These are phyloP conservation scores for Pistacia integerrima DNA, from an alignment of 345 rosid genomes.

Conservation along the genomic window DNA sequence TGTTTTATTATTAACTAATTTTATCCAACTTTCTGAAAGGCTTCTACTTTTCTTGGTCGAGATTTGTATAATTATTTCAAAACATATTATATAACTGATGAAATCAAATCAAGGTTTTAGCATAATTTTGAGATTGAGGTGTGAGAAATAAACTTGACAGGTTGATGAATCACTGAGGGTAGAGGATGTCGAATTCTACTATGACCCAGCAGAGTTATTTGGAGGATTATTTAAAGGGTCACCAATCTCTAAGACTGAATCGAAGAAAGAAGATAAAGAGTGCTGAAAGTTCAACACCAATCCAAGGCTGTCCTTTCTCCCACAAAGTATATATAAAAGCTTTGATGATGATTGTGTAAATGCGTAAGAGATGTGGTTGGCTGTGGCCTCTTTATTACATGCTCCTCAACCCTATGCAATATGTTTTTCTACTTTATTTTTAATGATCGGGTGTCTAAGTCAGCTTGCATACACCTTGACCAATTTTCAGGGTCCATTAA, in stretches of 20 bases:
- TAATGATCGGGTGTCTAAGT: no score
- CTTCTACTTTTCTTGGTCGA: no score
- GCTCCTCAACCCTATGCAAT: no score
- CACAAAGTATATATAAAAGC: background rate
- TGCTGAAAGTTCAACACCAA: background rate
- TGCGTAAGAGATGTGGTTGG: background rate
- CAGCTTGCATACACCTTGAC: no score
- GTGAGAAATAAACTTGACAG: slow-evolving; percentile 18
- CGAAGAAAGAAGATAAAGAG: background rate
- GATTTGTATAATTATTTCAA: no score
- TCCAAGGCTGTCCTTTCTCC: slow-evolving; percentile 28
- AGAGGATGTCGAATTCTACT: slow-evolving; percentile 69
- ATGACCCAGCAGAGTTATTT: slow-evolving; percentile 70
- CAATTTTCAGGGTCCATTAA: no score
- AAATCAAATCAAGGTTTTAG: no score
- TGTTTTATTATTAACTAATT: no score
- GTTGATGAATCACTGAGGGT: slow-evolving; percentile 69
- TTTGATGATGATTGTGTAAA: background rate
- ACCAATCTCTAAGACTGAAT: background rate
- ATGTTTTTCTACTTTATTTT: no score
- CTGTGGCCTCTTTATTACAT: background rate
- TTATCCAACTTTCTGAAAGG: no score
- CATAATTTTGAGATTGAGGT: background rate
- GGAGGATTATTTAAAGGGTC: slow-evolving; percentile 56
- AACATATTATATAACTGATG: no score